Percentiles rank a stretch among this genome's conserved stretches.
These are phyloP conservation scores for Lipomyces sp. DNA, from an alignment of 805 yeast genomes.

Conservation along the genomic window DNA sequence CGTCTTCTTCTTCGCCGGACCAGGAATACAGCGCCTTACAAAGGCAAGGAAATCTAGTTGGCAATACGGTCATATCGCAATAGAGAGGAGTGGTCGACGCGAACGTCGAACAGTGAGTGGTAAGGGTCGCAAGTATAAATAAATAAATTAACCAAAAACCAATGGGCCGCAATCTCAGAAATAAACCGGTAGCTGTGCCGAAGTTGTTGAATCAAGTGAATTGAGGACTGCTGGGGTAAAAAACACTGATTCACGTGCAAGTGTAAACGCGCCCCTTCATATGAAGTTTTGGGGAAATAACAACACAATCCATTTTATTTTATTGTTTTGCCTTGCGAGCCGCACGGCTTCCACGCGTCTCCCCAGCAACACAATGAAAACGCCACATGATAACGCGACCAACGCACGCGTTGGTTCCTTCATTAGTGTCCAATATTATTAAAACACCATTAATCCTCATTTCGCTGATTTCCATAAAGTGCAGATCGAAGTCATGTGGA, in stretches of 20 bases:
- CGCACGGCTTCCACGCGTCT: not conserved
- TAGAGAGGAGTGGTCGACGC: not conserved
- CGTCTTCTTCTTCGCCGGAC: constrained; percentile 86
- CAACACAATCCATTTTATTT: not conserved
- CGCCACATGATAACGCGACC: no score
- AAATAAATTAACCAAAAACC: no score
- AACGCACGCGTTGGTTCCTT: no score
- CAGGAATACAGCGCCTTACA: constrained; percentile 87
- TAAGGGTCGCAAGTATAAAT: no score
- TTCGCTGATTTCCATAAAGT: not conserved
- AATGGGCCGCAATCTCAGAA: not conserved
- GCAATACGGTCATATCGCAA: constrained; percentile 13
- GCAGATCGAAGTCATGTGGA: not conserved
- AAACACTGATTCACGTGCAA: not conserved
- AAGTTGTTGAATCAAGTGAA: not conserved
- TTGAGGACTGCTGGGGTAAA: not conserved
- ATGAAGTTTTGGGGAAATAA: not conserved
- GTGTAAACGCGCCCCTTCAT: not conserved
- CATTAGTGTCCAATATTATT: no score
- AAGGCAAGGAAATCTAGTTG: constrained; percentile 59
- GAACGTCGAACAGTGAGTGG: constrained; percentile 3
- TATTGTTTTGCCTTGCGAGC: not conserved
- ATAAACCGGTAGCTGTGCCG: not conserved
- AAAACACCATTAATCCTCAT: not conserved
- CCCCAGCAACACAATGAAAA: not conserved